Conservation (phyloP, 1,284 basidiomycete genomes). For the Apiotrichum akiyoshidainum region DNA sequence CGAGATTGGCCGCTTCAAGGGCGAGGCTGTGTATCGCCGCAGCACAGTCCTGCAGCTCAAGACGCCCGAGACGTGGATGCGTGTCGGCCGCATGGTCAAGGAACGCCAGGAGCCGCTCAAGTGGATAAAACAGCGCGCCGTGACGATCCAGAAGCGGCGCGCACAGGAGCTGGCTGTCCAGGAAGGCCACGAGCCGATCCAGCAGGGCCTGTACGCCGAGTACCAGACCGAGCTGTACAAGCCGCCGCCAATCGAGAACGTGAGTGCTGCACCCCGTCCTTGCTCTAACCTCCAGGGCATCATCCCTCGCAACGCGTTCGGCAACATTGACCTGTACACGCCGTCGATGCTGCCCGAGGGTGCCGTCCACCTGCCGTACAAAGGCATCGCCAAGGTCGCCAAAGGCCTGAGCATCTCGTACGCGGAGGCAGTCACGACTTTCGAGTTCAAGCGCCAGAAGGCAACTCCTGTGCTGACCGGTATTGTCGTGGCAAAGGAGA, state of each 20-base stretch:
- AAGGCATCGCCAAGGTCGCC: conserved; percentile 83
- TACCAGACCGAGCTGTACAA: conserved; percentile 80
- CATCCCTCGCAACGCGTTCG: conserved; percentile 92
- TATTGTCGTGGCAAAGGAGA: conserved; percentile 79
- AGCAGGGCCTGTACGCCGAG: conserved; percentile 83
- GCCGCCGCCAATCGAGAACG: conserved; percentile 76
- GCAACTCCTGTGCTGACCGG: conserved; percentile 83
- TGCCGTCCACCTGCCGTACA: conserved; percentile 80
- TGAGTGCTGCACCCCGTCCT: conserved; percentile 50
- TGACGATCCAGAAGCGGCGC: conserved; percentile 75
- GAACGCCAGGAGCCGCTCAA: conserved; percentile 81
- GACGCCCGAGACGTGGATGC: conserved; percentile 92
- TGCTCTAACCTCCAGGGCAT: conserved; percentile 62
- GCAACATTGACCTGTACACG: conserved; percentile 94
- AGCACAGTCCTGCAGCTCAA: conserved; percentile 78
- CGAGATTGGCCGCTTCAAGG: conserved; percentile 86
- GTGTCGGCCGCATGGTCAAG: conserved; percentile 71
- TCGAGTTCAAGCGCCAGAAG: conserved; percentile 87
- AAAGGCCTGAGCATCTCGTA: conserved; percentile 1
- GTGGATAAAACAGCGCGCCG: conserved; percentile 78
- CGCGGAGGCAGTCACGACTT: conserved; percentile 55
- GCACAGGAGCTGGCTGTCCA: conserved; percentile 71
- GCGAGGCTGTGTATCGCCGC: conserved; percentile 87
- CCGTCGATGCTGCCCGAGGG: conserved; percentile 91
- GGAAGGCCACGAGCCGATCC: conserved; percentile 60